phyloP scores from a whole-genome alignment of 805 yeast species.

The Starmerella powellii region DNA sequence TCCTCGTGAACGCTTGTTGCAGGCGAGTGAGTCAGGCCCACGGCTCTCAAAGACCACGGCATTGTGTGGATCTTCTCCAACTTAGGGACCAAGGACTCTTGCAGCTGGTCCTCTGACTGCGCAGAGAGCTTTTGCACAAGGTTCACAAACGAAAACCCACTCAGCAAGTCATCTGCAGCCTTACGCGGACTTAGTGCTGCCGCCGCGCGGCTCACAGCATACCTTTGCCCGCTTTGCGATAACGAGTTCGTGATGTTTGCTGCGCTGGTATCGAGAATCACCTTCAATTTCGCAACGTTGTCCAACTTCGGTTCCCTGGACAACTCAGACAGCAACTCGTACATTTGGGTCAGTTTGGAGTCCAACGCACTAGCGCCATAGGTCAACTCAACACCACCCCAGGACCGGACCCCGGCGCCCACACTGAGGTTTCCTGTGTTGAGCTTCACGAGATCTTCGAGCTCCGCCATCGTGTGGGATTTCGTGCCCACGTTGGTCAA shows the following conservation, averaged over 20 bases:
- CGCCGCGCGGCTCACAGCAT: constrained; percentile 57
- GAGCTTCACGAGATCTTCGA: constrained; percentile 73
- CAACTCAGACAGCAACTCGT: constrained; percentile 58
- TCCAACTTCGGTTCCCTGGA: constrained; percentile 54
- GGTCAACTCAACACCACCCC: constrained; percentile 17
- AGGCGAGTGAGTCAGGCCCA: constrained; percentile 26
- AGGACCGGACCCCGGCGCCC: constrained; percentile 24
- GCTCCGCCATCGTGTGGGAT: constrained; percentile 50
- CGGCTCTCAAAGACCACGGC: constrained; percentile 19
- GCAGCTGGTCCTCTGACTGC: constrained; percentile 38
- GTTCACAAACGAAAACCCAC: constrained; percentile 69
- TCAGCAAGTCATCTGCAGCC: constrained; percentile 47
- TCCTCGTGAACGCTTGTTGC: constrained; percentile 5
- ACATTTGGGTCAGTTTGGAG: constrained; percentile 46
- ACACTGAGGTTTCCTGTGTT: constrained; percentile 76
- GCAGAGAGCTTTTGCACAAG: constrained; percentile 50
- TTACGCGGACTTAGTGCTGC: constrained; percentile 51
- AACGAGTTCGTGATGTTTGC: constrained; percentile 67
- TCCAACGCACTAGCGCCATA: constrained; percentile 34
- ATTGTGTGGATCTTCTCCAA: constrained; percentile 30
- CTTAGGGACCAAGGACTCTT: constrained; percentile 51
- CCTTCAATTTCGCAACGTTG: constrained; percentile 54
- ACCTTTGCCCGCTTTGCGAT: constrained; percentile 80
- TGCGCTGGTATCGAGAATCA: constrained; percentile 59
- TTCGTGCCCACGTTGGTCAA: constrained; percentile 80